phyloP scores from a whole-genome alignment of 306 rosid genomes.

The Fragaria nilgerrensis region DNA sequence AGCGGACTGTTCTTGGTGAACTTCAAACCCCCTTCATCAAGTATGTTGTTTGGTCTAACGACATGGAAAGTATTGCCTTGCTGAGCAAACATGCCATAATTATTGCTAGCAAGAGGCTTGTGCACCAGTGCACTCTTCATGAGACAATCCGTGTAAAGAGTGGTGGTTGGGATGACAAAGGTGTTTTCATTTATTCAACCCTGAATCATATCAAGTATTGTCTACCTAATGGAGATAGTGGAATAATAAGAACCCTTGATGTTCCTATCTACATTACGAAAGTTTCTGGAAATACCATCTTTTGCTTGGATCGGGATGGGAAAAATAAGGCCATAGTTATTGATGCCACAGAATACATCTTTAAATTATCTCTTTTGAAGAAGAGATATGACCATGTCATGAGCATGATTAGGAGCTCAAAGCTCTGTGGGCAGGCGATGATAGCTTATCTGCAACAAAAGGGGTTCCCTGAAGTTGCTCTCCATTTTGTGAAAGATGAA shows the following conservation, averaged over 20 bases:
- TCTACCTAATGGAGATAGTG: conserved; percentile 90
- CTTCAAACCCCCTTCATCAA: conserved; percentile 83
- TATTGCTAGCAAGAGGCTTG: conserved; percentile 84
- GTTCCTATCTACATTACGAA: conserved; percentile 86
- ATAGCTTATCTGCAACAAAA: conserved; percentile 94
- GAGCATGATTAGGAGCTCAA: conserved; percentile 88
- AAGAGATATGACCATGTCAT: conserved; percentile 82
- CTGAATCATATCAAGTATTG: conserved; percentile 88
- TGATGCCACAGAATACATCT: conserved; percentile 84
- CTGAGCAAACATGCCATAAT: conserved; percentile 92
- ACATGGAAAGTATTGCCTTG: conserved; percentile 84
- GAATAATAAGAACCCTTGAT: conserved; percentile 84
- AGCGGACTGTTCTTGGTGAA: conserved; percentile 73
- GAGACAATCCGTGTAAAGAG: conserved; percentile 96
- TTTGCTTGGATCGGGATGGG: conserved; percentile 94
- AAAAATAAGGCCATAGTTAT: conserved; percentile 62
- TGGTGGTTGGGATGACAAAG: conserved; percentile 96
- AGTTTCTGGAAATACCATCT: conserved; percentile 71
- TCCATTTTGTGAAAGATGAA: conserved; percentile 95
- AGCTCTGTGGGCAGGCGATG: conserved; percentile 94
- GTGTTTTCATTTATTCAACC: conserved; percentile 87
- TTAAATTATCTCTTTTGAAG: conserved; percentile 74
- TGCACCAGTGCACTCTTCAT: conserved; percentile 89
- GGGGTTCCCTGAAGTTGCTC: conserved; percentile 95
- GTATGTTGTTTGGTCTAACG: conserved; percentile 86